Evolutionary conservation across 225 moss, liverwort and hornwort species (phyloP).

Genomic region (Polytrichum commune): DNA sequence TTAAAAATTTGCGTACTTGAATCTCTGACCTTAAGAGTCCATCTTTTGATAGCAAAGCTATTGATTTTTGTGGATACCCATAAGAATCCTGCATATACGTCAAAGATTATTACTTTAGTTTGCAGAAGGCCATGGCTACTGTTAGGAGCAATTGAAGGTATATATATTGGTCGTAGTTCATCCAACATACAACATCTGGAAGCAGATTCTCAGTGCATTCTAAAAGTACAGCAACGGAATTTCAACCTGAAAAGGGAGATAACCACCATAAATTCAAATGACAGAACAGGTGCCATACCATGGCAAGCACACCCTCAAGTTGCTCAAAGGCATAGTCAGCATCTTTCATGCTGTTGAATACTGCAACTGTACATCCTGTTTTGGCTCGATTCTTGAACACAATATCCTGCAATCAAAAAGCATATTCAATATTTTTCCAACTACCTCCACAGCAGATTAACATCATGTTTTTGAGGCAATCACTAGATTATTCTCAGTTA

Average conservation of each 20-base stretch:
- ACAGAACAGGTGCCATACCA: slow-evolving; percentile 26
- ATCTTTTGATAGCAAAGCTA: slow-evolving; percentile 21
- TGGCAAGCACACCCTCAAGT: slow-evolving; percentile 30
- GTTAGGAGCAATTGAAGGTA: too few species aligned
- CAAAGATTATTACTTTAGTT: background rate
- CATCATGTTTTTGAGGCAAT: too few species aligned
- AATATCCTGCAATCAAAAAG: slow-evolving; percentile 25
- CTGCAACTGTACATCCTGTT: slow-evolving; percentile 36
- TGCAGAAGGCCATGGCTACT: too few species aligned
- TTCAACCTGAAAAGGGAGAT: background rate
- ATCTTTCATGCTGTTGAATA: slow-evolving; percentile 42
- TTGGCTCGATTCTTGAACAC: slow-evolving; percentile 41
- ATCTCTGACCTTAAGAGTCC: slow-evolving; percentile 29
- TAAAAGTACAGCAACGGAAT: too few species aligned
- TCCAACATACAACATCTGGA: too few species aligned
- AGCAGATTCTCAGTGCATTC: too few species aligned
- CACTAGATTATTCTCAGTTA: too few species aligned
- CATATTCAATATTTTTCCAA: background rate
- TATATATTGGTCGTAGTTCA: too few species aligned
- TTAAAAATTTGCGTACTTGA: slow-evolving; percentile 46
- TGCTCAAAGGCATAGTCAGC: slow-evolving; percentile 48
- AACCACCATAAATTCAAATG: background rate
- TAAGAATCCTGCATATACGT: slow-evolving; percentile 29
- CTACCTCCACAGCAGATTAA: background rate
- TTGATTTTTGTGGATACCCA: slow-evolving; percentile 42